These are phyloP conservation scores for Debaryomyces robertsiae DNA, from an alignment of 1,139 yeast species.

Conservation along the genomic window DNA sequence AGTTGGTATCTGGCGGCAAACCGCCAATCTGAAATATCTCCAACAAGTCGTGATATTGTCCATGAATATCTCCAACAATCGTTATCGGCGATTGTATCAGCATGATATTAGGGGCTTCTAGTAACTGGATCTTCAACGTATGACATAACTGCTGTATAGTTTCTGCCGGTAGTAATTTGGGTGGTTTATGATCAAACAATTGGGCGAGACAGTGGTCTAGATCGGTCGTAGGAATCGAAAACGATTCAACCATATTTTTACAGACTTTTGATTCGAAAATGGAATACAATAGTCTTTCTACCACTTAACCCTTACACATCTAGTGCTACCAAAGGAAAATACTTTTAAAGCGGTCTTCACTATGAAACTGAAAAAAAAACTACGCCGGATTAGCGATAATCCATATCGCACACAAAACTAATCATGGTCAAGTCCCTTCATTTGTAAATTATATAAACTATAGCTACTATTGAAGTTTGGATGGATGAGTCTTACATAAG, in stretches of 20 bases:
- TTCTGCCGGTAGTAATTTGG: constrained; percentile 43
- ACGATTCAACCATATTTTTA: constrained; percentile 36
- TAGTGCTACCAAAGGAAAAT: too few species aligned
- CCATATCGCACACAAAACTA: too few species aligned
- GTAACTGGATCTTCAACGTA: constrained; percentile 41
- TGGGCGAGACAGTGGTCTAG: constrained; percentile 50
- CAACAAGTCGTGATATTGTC: constrained; percentile 90
- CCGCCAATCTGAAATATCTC: constrained; percentile 96
- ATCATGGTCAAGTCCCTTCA: too few species aligned
- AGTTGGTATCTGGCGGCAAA: constrained; percentile 88
- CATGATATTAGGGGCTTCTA: constrained; percentile 67
- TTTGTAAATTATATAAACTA: too few species aligned
- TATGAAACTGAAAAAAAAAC: too few species aligned
- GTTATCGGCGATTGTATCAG: constrained; percentile 85
- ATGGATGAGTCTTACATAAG: constrained; percentile 6
- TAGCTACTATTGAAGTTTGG: background rate
- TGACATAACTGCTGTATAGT: constrained; percentile 48
- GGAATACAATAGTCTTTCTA: too few species aligned
- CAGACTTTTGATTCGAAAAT: background rate
- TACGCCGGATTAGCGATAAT: too few species aligned
- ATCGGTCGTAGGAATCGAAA: constrained; percentile 38
- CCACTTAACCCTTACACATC: too few species aligned
- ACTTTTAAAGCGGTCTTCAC: too few species aligned
- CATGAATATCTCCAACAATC: constrained; percentile 98
- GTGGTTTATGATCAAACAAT: constrained; percentile 46